Evolutionary conservation across 2,329 filamentous ascomycete species (phyloP), one percentile per base, ranked within the genome.

Genomic region (Magnaporthiopsis incrustans): DNA sequence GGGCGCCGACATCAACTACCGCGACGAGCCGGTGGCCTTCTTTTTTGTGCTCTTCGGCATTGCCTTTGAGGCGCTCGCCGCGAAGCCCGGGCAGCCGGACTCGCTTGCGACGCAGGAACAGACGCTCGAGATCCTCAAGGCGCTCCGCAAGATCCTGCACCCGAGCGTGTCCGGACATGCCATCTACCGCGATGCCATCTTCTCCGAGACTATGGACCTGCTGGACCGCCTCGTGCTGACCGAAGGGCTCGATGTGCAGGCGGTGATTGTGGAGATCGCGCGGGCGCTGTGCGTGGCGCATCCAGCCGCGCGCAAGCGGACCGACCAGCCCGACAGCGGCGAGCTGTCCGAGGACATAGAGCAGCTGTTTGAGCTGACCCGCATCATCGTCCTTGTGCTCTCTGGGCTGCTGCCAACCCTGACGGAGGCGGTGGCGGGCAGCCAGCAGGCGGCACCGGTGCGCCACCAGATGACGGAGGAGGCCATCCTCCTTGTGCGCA

Each of bases 21-120:
- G 95, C 60, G 94, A 98, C 72, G 95, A 99, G 73, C 95, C 95
- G 0, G 92, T 98, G 1, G 95, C 95, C 0, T 99, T 99, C 81
- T 99, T 99, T 80, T 99, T 99, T 71, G 94, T 99, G 18, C 83
- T 99, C 0, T 99, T 98, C 70, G 95, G 95, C 14, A 88, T 99
- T 65, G 92, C 94, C 0, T 98, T 99, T 69, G 96, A 99, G 76
- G 94, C 96, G 25, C 84, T 99, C 27, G 94, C 94, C 10, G 92
- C 91, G 8, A 87, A 92, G 60, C 88, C 90, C 6, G 84, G 85
- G 27, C 81, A 84, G 61, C 79, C 78, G 44, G 87, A 90, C 69
- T 81, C 88, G 14, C 81, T 92, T 35, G 88, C 87, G 4, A 87
- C 86, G 0, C 88, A 89, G 67, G 88, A 89, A 68, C 92, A 97